Evolutionary conservation across 2,329 filamentous ascomycete species (phyloP).

Genomic region (Colletotrichum noveboracense): DNA sequence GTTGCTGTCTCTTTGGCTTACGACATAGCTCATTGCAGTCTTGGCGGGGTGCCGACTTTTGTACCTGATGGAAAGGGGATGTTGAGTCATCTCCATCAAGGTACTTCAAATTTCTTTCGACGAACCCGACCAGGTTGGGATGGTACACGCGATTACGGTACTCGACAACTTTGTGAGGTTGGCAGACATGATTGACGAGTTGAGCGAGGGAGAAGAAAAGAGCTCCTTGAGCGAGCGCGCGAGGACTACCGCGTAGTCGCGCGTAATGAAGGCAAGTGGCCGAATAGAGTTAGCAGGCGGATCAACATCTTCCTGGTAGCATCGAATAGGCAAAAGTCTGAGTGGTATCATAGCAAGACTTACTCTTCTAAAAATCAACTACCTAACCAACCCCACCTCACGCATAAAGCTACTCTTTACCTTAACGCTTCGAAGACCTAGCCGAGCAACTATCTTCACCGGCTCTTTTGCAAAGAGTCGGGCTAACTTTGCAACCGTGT

Average conservation of each 20-base stretch:
- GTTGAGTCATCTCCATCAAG: background rate
- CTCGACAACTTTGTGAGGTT: background rate
- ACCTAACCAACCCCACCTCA: too few relatives aligned
- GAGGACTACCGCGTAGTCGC: background rate
- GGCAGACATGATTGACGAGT: background rate
- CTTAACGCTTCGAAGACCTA: too few relatives aligned
- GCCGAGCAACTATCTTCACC: too few relatives aligned
- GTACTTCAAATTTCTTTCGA: background rate
- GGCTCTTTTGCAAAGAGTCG: too few relatives aligned
- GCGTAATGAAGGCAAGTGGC: background rate
- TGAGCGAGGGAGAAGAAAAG: background rate
- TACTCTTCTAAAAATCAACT: too few relatives aligned
- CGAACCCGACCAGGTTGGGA: background rate
- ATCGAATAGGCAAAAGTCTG: rapidly evolving
- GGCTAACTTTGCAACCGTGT: too few relatives aligned
- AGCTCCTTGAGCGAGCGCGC: background rate
- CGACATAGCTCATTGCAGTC: background rate
- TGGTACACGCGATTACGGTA: background rate
- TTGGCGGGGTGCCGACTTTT: background rate
- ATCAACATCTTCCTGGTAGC: too few relatives aligned
- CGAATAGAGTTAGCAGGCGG: background rate
- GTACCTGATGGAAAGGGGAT: background rate
- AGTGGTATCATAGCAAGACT: too few relatives aligned
- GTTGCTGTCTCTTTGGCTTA: background rate
- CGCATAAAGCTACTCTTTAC: too few relatives aligned